Percentiles rank a stretch among this genome's conserved stretches.
Evolutionary conservation across 192 early-diverging fungal species (phyloP).

Genomic region (Cladochytrium replicatum): DNA sequence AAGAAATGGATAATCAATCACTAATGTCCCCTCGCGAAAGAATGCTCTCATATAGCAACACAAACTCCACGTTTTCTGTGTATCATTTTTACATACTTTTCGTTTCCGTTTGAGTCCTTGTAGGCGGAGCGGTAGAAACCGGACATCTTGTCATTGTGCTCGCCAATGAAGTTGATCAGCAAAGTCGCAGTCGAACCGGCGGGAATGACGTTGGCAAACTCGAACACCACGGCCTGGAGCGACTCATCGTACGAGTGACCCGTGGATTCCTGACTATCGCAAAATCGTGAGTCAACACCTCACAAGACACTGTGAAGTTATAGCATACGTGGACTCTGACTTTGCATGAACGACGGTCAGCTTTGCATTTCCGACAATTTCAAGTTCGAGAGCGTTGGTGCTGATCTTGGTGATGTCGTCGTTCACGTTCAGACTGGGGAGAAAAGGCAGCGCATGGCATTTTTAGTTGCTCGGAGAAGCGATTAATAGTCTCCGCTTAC

Average conservation of each 20-base stretch:
- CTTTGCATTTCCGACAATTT: constrained; percentile 15
- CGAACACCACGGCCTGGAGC: constrained; percentile 35
- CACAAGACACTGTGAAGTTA: not conserved
- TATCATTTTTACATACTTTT: constrained; percentile 4
- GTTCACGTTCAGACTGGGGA: constrained; percentile 26
- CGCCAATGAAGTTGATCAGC: constrained; percentile 42
- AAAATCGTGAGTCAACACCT: not conserved
- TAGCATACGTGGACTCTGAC: constrained; percentile 18
- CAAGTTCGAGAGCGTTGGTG: constrained; percentile 36
- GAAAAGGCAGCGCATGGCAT: not conserved
- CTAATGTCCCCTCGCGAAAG: too few relatives aligned
- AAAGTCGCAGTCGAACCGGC: constrained; percentile 33
- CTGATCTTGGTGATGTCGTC: constrained; percentile 28
- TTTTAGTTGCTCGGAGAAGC: not conserved
- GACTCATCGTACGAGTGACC: constrained; percentile 28
- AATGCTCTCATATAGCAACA: not conserved
- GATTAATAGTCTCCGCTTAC: constrained; percentile 22
- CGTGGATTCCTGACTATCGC: constrained; percentile 30
- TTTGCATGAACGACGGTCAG: constrained; percentile 21
- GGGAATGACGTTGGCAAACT: constrained; percentile 32
- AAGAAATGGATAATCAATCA: constrained; percentile 1
- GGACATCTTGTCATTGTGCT: constrained; percentile 77
- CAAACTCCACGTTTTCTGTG: constrained; percentile 13
- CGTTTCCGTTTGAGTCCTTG: constrained; percentile 39
- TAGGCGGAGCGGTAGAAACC: constrained; percentile 89